Evolutionary conservation across 768 basidiomycete genomes (phyloP), one percentile per base, ranked within the genome.

Genomic region (Pleurotus pulmonarius): DNA sequence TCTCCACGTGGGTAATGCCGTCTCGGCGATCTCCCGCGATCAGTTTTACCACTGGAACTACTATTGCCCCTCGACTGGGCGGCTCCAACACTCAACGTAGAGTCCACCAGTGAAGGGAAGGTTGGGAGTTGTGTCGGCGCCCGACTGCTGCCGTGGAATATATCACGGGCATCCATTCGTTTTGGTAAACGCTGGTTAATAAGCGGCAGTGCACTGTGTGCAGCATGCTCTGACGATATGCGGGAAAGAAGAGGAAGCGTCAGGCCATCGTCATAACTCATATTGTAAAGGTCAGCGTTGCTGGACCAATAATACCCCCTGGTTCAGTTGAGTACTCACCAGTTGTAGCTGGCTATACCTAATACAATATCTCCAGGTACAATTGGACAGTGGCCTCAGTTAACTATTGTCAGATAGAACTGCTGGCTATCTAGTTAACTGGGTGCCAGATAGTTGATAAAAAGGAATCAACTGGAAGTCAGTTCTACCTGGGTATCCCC

Each of bases 61-160:
- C 51, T 61, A 59, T 48, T 61, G 64, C 3, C 66, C 69, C 20
- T 73, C 73, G 46, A 78, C 63, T 70, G 65, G 56, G 73, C 39
- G 22, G 78, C 58, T 70, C 66, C 29, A 73, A 73, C 2, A 25
- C 38, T 37, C 29, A 43, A 22, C n/a, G n/a, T 49, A 13, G 79
- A 81, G 55, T 81, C 80, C n/a, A 79, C 81, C 49, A 79, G 75
- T 29, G 77, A 78, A 7, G 80, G 79, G 70, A 82, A 82, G 13
- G 75, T 75, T 64, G 79, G 60, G 59, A 64, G 26, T 41, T 15
- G 63, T 57, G 16, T 48, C 22, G 56, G 54, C 47, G 60, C 59
- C 13, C 61, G 56, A 12, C 9, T 34, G 29, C 61, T 69, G 3
- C 66, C 26, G 34, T 41, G 64, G 52, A 77, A 80, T 16, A 77